These are phyloP conservation scores for Ophiostoma sp. DNA, from an alignment of 2,329 filamentous ascomycete genomes.

Conservation along the genomic window DNA sequence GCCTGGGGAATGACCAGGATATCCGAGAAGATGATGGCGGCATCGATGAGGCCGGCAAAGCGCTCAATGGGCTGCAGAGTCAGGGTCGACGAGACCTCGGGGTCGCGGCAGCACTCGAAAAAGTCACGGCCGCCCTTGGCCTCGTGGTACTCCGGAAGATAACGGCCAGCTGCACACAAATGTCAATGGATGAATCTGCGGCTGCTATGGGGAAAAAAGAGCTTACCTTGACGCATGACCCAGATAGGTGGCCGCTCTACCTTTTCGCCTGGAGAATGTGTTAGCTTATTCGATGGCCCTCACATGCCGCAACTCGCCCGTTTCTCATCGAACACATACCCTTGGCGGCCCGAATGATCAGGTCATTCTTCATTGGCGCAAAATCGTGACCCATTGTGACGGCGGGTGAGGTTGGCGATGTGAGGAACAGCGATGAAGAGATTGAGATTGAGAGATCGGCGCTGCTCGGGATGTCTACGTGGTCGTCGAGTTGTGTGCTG, in stretches of 20 bases:
- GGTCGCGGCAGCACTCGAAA: constrained; percentile 92
- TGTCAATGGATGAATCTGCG: background rate
- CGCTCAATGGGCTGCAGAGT: constrained; percentile 94
- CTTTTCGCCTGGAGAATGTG: constrained; percentile 59
- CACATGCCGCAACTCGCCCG: too few species aligned
- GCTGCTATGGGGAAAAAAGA: background rate
- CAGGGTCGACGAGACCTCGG: constrained; percentile 86
- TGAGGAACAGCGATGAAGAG: background rate
- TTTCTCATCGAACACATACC: constrained; percentile 47
- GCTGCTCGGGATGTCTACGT: constrained; percentile 15
- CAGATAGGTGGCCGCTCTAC: constrained; percentile 93
- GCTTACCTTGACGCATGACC: constrained; percentile 95
- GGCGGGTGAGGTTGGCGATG: background rate
- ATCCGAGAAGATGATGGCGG: constrained; percentile 97
- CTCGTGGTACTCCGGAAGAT: constrained; percentile 95
- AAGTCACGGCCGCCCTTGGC: constrained; percentile 89
- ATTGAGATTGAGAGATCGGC: constrained; percentile 14
- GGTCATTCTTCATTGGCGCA: constrained; percentile 82
- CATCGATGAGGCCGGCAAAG: constrained; percentile 83
- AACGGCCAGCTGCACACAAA: constrained; percentile 67
- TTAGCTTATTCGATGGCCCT: background rate
- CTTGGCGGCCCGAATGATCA: constrained; percentile 82
- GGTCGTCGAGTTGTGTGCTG: background rate
- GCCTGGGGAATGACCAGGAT: constrained; percentile 97
- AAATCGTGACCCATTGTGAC: constrained; percentile 62